A percentile compares a stretch with the other conserved stretches of the same genome.
These are phyloP conservation scores for Calonectria montana DNA, from an alignment of 2,329 filamentous ascomycete species.

Conservation along the genomic window DNA sequence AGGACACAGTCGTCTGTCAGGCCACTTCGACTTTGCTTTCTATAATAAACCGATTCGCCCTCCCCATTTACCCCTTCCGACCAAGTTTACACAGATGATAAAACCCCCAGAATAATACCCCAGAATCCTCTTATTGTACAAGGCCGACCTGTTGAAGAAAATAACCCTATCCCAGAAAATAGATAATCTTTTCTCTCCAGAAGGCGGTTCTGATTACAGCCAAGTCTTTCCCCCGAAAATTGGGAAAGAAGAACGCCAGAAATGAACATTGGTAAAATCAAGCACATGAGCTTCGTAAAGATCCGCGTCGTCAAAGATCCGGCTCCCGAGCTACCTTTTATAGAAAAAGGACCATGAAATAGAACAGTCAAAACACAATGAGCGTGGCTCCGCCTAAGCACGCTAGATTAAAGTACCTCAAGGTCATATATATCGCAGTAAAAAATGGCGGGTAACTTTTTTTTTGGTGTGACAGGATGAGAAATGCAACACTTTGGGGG, in stretches of 20 bases:
- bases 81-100: constrained; percentile 15
- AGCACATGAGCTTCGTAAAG: constrained; percentile 40
- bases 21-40: constrained; percentile 15
- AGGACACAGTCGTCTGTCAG: constrained; percentile 10
- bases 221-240: constrained; percentile 12
- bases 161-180: neutral
- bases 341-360: constrained; percentile 24
- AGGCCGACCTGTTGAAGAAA: constrained; percentile 8
- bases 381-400: neutral
- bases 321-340: constrained; percentile 13
- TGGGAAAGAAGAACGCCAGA: constrained; percentile 20
- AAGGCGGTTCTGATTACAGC: constrained; percentile 21
- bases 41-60: constrained; percentile 23
- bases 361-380: constrained; percentile 21
- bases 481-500: neutral
- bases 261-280: constrained; percentile 19
- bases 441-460: constrained; percentile 23
- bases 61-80: neutral
- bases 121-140: constrained; percentile 34
- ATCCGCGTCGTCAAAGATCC: constrained; percentile 16
- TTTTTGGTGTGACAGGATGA: constrained; percentile 13
- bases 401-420: constrained; percentile 24
- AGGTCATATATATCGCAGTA: constrained; percentile 21
- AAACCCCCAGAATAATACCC: constrained; percentile 6
- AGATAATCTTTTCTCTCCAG: constrained; percentile 2